Conservation (phyloP, 2,329 filamentous ascomycete species). For the Botrytis fabae region DNA sequence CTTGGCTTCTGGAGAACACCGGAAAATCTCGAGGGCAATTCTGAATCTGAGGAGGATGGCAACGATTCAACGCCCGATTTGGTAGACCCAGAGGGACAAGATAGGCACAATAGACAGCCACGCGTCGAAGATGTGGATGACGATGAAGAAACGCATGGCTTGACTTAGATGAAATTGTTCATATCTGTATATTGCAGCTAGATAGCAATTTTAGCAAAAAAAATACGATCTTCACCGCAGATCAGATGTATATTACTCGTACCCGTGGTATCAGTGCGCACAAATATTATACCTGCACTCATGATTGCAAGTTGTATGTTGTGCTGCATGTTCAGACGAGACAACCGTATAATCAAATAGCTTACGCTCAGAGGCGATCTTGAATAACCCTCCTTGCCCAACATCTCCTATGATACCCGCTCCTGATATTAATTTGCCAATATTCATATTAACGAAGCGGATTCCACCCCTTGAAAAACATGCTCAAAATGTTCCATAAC, state of each 20-base stretch:
- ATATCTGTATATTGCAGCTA: background rate
- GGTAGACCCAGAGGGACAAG: background rate
- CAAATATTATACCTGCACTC: constrained; percentile 5
- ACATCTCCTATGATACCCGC: background rate
- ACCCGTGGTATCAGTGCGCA: background rate
- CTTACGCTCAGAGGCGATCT: background rate
- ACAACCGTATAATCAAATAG: background rate
- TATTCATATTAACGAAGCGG: background rate
- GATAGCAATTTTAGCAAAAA: background rate
- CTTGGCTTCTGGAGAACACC: constrained; percentile 30
- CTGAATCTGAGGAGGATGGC: background rate
- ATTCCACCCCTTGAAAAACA: constrained; percentile 8
- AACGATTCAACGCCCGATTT: constrained; percentile 3
- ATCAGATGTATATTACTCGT: background rate
- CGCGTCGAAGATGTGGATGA: constrained; percentile 2
- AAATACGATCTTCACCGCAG: background rate
- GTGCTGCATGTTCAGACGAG: background rate
- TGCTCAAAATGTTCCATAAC: background rate
- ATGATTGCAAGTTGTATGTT: background rate
- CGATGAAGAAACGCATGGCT: background rate
- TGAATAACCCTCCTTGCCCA: background rate
- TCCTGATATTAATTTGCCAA: background rate
- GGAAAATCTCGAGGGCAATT: background rate
- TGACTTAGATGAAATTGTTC: no score
- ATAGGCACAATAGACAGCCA: background rate